Evolutionary conservation across 1,284 basidiomycete genomes (phyloP).

Genomic region (Amylostereum areolatum): DNA sequence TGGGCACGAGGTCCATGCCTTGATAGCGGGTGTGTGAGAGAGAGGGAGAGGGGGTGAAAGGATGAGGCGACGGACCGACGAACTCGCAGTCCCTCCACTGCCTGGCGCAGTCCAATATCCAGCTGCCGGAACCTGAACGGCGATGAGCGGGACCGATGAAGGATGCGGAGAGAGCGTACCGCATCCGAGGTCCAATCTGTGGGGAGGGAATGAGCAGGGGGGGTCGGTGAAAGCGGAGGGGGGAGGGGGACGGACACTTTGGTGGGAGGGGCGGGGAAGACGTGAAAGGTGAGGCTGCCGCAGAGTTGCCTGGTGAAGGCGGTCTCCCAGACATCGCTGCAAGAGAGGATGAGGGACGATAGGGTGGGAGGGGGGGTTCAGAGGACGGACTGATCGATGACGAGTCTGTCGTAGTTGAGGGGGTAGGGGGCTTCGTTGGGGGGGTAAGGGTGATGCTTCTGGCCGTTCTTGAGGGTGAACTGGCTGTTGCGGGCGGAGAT

Average conservation of each 20-base stretch:
- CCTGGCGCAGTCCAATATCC: slow-evolving; percentile 57
- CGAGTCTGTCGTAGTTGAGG: slow-evolving; percentile 51
- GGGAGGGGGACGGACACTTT: slow-evolving; percentile 45
- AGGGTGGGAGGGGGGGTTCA: neutral
- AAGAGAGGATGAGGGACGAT: slow-evolving; percentile 7
- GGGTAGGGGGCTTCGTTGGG: slow-evolving; percentile 57
- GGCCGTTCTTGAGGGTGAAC: slow-evolving; percentile 45
- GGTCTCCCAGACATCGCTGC: slow-evolving; percentile 66
- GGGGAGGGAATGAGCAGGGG: slow-evolving; percentile 1
- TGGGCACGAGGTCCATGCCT: slow-evolving; percentile 66
- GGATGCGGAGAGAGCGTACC: slow-evolving; percentile 32
- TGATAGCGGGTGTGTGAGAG: slow-evolving; percentile 9
- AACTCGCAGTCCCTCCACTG: slow-evolving; percentile 60
- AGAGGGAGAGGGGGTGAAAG: neutral
- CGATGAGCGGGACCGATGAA: neutral
- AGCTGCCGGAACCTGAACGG: slow-evolving; percentile 51
- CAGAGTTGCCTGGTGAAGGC: slow-evolving; percentile 45
- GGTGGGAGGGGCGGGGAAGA: slow-evolving; percentile 48
- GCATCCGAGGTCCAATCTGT: slow-evolving; percentile 62
- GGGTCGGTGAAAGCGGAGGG: slow-evolving; percentile 8
- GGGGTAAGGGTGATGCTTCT: slow-evolving; percentile 49
- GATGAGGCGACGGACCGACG: slow-evolving; percentile 37
- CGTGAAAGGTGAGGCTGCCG: slow-evolving; percentile 55
- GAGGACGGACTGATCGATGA: slow-evolving; percentile 54
- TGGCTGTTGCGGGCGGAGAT: slow-evolving; percentile 46